Base-by-base conservation (phyloP, 768 basidiomycete genomes). In the Lactarius tabidus region DNA sequence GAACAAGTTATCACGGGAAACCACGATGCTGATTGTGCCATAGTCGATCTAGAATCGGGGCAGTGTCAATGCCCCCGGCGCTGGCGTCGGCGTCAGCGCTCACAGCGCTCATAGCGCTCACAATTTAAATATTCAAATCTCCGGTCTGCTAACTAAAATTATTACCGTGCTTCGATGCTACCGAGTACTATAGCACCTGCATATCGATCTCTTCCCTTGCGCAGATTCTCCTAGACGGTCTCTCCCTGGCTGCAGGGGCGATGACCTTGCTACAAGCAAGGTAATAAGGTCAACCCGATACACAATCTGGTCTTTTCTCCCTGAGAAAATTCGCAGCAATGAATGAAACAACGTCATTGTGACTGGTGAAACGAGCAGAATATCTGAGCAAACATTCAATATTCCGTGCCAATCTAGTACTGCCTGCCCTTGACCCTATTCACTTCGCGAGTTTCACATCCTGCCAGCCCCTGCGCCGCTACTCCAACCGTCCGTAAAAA, bases 161-260 rank as follows among this genome's bases (percentile, higher is more conserved):
- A 26, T 14, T 51, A 36, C 41, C 38, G 52, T 48, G 39, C 59
- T 60, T 48, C 59, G 59, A 60, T 48, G 23, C 31, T 52, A n/a
- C 59, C 33, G 29, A 55, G 45, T 14, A n/a, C n/a, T n/a, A n/a
- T n/a, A 60, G 29, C 29, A 51, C 29, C 60, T 35, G 60, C 20
- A 20, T 39, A 36, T 29, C 23, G 15, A 45, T 57, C 61, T 18
- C 23, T 63, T 23, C 15, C 35, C 28, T 55, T 28, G 14, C 43
- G 57, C 18, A 45, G 18, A 33, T 35, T 43, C 20, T 65, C 66
- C 26, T 54, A 59, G 8, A 26, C 26, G 6, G 41, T 45, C 6
- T 67, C 63, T n/a, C 63, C 63, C 29, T 67, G 66, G 62, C 59
- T 67, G 6, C n/a, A 28, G 43, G 57, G 18, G n/a, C 58, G 55